Evolutionary conservation across 495 filamentous ascomycete species (phyloP).

Genomic region (Penicillium paradoxum): DNA sequence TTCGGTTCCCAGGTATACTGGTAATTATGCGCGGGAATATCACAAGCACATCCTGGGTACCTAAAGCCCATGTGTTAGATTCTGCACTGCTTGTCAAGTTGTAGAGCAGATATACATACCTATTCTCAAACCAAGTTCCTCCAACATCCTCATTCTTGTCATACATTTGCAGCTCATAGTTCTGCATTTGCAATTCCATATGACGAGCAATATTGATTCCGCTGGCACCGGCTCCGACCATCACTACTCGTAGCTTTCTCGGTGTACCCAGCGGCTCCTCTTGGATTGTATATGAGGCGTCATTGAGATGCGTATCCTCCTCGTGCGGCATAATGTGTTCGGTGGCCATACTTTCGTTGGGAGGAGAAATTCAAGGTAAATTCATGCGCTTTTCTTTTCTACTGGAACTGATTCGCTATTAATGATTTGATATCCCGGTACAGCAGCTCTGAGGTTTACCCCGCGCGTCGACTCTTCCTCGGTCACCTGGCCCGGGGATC

Average conservation of each 20-base stretch:
- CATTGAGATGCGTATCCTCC: background rate
- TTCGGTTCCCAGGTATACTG: constrained; percentile 37
- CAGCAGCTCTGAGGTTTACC: too few relatives aligned
- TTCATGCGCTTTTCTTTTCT: too few relatives aligned
- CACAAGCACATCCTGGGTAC: constrained; percentile 54
- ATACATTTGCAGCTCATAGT: constrained; percentile 57
- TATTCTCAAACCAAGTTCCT: constrained; percentile 63
- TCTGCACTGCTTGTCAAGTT: too few relatives aligned
- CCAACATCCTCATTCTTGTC: constrained; percentile 68
- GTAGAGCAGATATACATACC: constrained; percentile 18
- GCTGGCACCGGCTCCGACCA: constrained; percentile 14
- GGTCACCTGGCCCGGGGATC: too few relatives aligned
- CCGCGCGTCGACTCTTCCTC: too few relatives aligned
- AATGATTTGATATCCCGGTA: too few relatives aligned
- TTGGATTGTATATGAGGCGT: background rate
- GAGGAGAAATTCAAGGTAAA: too few relatives aligned
- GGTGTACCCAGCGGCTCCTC: background rate
- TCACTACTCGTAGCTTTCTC: constrained; percentile 6
- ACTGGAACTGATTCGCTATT: too few relatives aligned
- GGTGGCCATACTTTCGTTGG: too few relatives aligned
- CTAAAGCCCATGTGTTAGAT: constrained; percentile 5
- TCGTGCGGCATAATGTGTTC: too few relatives aligned
- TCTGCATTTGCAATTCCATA: constrained; percentile 6
- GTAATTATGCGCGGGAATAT: constrained; percentile 32
- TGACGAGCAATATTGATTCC: constrained; percentile 3